These are phyloP conservation scores for Manihot esculenta DNA, from an alignment of 441 rosid genomes.

Conservation along the genomic window DNA sequence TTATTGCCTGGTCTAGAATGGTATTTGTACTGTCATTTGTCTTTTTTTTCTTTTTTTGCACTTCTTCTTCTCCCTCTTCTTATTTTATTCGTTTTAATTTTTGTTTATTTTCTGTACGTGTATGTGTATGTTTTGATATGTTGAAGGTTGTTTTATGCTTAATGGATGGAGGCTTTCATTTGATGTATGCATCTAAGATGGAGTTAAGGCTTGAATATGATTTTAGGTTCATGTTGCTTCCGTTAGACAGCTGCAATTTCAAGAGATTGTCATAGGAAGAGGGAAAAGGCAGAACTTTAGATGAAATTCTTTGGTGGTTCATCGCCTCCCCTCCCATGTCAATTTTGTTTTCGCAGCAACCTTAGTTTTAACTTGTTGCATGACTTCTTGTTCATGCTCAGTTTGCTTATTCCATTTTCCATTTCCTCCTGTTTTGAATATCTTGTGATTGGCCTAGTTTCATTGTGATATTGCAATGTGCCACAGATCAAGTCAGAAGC, in stretches of 20 bases:
- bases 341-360: not conserved
- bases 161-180: not conserved
- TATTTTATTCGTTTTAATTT: too few species aligned
- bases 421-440: not conserved
- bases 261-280: slow-evolving; percentile 3
- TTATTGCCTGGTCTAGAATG: not conserved
- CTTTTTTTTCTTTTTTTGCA: not conserved
- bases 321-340: not conserved
- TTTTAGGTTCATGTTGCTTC: not conserved
- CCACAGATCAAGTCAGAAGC: slow-evolving; percentile 43
- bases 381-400: slow-evolving; percentile 3
- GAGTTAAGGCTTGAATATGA: not conserved
- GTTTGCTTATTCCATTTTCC: not conserved
- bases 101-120: not conserved
- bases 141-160: not conserved
- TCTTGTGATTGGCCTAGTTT: slow-evolving; percentile 16
- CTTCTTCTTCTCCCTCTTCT: too few species aligned
- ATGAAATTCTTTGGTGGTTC: not conserved
- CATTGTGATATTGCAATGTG: slow-evolving; percentile 18
- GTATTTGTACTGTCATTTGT: not conserved
- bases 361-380: slow-evolving; percentile 4
- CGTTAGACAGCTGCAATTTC: not conserved
- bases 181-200: slow-evolving; percentile 1
- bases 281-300: not conserved
- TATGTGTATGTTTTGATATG: too few species aligned